Conservation (phyloP, 148 eudicot genomes). For the Drosera capensis region DNA sequence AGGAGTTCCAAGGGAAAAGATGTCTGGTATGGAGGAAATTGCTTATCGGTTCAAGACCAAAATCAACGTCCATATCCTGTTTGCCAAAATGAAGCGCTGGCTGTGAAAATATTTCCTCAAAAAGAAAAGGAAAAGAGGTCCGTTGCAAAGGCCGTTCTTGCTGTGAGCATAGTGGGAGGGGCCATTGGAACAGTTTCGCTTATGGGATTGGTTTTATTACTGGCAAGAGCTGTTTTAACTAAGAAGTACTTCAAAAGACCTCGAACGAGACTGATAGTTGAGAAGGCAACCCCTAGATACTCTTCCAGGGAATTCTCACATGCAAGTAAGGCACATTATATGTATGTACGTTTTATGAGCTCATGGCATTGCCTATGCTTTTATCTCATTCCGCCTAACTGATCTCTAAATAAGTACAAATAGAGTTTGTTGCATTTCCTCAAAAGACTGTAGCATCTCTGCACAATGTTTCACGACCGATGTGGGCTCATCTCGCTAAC, state of each 20-base stretch:
- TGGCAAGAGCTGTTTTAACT: slow-evolving; percentile 19
- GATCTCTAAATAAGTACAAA: too few species aligned
- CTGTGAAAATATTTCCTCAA: slow-evolving; percentile 38
- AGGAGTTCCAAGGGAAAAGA: slow-evolving; percentile 4
- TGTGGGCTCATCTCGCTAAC: too few species aligned
- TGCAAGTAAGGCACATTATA: slow-evolving; percentile 51
- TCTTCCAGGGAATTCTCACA: slow-evolving; percentile 45
- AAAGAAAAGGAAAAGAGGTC: slow-evolving; percentile 12
- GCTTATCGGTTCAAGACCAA: slow-evolving; percentile 23
- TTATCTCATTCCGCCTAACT: too few species aligned
- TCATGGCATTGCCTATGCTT: too few species aligned
- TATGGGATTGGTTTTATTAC: slow-evolving; percentile 32
- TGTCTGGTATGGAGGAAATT: slow-evolving; percentile 30
- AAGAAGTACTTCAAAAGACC: slow-evolving; percentile 16
- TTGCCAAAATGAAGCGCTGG: slow-evolving; percentile 56
- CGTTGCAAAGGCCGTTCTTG: slow-evolving; percentile 34
- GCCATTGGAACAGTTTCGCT: slow-evolving; percentile 33
- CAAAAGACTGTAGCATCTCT: too few species aligned
- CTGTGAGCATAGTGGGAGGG: slow-evolving; percentile 57
- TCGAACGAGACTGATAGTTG: slow-evolving; percentile 31
- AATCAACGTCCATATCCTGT: slow-evolving; percentile 29
- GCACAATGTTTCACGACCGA: too few species aligned
- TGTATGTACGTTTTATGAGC: too few species aligned
- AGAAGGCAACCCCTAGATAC: slow-evolving; percentile 37
- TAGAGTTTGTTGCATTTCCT: too few species aligned